phyloP scores from a whole-genome alignment of 306 rosid genomes.

The Biancaea sappan region DNA sequence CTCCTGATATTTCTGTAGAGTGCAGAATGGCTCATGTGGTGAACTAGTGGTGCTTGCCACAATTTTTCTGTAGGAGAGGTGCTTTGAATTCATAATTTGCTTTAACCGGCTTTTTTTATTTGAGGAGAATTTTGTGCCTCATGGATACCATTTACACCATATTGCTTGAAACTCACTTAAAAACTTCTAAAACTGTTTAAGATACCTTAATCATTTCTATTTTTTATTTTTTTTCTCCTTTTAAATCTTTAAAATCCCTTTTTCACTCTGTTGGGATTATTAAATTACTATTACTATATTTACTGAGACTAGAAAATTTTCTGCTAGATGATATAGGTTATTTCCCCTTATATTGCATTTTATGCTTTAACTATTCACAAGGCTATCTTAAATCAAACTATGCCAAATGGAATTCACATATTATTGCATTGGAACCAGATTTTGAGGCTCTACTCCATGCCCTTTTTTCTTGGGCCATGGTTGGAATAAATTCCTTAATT shows the following conservation, averaged over 20 bases:
- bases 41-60: not conserved
- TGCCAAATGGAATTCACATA: not conserved
- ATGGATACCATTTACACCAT: slow-evolving; percentile 6
- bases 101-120: too few species aligned
- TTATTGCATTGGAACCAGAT: slow-evolving; percentile 21
- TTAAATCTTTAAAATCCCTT: not conserved
- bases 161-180: not conserved
- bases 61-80: not conserved
- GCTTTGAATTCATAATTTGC: not conserved
- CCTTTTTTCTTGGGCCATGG: not conserved
- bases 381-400: slow-evolving; percentile 7
- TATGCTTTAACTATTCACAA: not conserved
- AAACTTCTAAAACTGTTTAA: not conserved
- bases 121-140: slow-evolving; percentile 6
- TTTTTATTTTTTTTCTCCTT: not conserved
- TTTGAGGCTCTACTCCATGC: slow-evolving; percentile 26
- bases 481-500: slow-evolving; percentile 27
- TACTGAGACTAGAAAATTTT: not conserved
- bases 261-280: not conserved
- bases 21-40: not conserved
- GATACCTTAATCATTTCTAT: not conserved
- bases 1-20: not conserved
- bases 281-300: not conserved
- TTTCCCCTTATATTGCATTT: not conserved
- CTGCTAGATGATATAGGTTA: not conserved